These are phyloP conservation scores for Coprinopsis marcescibilis DNA, from an alignment of 768 basidiomycete genomes.

Conservation along the genomic window DNA sequence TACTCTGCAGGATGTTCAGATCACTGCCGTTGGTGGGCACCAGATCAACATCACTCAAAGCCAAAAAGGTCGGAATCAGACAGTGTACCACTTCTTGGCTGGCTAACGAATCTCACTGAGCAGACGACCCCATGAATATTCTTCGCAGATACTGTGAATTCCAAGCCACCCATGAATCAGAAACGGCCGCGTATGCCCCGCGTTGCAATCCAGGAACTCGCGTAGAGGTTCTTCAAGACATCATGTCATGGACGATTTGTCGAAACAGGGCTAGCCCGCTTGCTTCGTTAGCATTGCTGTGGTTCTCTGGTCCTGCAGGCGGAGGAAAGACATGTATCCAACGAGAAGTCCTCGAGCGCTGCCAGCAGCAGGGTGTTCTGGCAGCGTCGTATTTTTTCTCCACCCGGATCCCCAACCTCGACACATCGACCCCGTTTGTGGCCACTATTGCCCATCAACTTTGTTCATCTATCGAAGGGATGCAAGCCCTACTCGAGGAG, in stretches of 20 bases:
- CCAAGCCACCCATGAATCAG: not conserved
- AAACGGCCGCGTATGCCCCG: not conserved
- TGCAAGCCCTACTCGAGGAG: not conserved
- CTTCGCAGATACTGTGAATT: too few species aligned
- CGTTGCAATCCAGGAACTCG: conserved; percentile 2
- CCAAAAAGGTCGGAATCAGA: too few species aligned
- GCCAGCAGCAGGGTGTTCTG: not conserved
- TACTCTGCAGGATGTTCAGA: too few species aligned
- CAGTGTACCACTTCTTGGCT: too few species aligned
- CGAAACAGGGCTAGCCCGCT: not conserved
- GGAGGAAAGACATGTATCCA: conserved; percentile 5
- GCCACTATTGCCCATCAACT: not conserved
- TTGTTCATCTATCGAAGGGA: not conserved
- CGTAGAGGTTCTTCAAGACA: not conserved
- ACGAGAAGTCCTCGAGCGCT: not conserved
- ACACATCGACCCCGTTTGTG: not conserved
- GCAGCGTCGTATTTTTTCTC: conserved; percentile 5
- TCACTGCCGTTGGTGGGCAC: too few species aligned
- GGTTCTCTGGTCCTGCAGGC: conserved; percentile 4
- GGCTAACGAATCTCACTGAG: too few species aligned
- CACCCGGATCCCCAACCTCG: not conserved
- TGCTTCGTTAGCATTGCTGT: not conserved
- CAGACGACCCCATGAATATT: too few species aligned
- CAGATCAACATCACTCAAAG: too few species aligned
- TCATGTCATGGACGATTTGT: not conserved